phyloP scores from a whole-genome alignment of 2,329 filamentous ascomycete species.

The Scedosporium aurantiacum region DNA sequence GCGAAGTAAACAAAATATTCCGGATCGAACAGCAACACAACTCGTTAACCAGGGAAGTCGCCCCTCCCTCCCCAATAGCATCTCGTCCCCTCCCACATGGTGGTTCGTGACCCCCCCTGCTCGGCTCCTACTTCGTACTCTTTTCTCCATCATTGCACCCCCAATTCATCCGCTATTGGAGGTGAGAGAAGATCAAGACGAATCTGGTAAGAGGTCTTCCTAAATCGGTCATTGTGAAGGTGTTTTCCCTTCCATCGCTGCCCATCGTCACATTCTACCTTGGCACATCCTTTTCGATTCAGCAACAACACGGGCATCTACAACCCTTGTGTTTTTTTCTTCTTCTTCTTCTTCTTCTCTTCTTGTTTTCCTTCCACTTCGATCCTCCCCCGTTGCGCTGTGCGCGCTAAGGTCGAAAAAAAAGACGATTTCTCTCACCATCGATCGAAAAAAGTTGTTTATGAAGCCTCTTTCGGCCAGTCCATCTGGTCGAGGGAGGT shows the following conservation, averaged over 20 bases:
- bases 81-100: not conserved
- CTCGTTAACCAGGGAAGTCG: not conserved
- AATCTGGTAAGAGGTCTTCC: not conserved
- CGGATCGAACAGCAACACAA: not conserved
- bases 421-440: not conserved
- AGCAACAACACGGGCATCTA: not conserved
- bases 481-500: not conserved
- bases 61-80: not conserved
- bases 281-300: not conserved
- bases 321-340: no score
- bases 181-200: not conserved
- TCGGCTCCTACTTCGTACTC: not conserved
- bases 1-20: not conserved
- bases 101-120: not conserved
- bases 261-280: not conserved
- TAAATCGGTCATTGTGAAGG: not conserved
- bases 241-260: not conserved
- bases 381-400: not conserved
- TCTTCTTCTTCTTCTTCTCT: not conserved
- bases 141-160: not conserved
- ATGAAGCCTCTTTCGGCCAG: not conserved
- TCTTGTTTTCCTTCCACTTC: not conserved
- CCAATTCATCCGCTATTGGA: not conserved
- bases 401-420: not conserved
- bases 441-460: not conserved